Conservation (phyloP, 129 eudicot species). For the Flaveria trinervia region DNA sequence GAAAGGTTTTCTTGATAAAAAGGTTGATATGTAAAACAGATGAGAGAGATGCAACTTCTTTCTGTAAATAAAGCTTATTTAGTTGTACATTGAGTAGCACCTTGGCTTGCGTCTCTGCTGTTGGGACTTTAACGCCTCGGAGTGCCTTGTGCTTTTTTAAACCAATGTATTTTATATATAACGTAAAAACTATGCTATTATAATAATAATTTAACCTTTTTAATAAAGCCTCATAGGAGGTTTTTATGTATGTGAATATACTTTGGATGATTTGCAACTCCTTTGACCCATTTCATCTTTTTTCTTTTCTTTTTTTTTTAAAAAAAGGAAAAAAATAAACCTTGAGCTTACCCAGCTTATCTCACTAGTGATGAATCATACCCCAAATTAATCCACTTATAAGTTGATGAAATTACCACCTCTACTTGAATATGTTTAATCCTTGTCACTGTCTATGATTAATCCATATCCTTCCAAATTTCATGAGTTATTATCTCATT, state of each 20-base stretch:
- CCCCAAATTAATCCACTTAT: background rate
- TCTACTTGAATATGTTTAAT: background rate
- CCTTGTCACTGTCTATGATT: background rate
- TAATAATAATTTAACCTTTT: background rate
- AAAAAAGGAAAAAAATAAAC: too few species aligned
- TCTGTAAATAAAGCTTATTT: too few species aligned
- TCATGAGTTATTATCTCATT: background rate
- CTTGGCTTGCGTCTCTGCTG: too few species aligned
- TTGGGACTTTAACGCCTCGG: too few species aligned
- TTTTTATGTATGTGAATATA: background rate
- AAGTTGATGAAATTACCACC: background rate
- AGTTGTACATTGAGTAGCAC: too few species aligned
- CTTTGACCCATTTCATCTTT: background rate
- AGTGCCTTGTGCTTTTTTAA: too few species aligned
- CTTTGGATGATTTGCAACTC: background rate
- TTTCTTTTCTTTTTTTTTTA: background rate
- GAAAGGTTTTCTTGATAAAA: too few species aligned
- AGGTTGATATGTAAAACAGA: too few species aligned
- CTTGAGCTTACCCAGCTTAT: background rate
- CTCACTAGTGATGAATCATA: background rate
- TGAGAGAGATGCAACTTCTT: too few species aligned
- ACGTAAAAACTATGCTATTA: background rate
- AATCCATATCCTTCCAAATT: background rate
- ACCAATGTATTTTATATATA: too few species aligned
- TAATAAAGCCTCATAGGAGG: slow-evolving; percentile 2